Evolutionary conservation across 495 filamentous ascomycete species (phyloP).

Genomic region (Penicillium bialowiezense): DNA sequence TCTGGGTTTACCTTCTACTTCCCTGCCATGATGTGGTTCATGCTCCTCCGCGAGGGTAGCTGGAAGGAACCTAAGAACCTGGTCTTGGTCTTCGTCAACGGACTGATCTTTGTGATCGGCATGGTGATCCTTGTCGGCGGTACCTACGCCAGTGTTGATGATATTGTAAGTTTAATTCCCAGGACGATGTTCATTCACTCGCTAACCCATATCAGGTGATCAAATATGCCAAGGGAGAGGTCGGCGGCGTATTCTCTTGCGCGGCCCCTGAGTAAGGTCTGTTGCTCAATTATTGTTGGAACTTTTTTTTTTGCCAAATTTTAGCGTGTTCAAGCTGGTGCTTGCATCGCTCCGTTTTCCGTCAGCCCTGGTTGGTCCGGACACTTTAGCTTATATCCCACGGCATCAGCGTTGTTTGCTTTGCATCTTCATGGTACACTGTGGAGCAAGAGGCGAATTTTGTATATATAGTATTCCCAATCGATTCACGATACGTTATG

Average conservation of each 20-base stretch:
- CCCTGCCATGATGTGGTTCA: constrained; percentile 61
- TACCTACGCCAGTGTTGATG: constrained; percentile 54
- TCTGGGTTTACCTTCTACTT: constrained; percentile 32
- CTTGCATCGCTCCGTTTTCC: background rate
- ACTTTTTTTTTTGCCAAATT: background rate
- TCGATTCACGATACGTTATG: background rate
- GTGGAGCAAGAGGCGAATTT: constrained; percentile 4
- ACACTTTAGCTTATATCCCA: background rate
- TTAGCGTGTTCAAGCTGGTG: constrained; percentile 5
- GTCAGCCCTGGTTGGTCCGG: constrained; percentile 4
- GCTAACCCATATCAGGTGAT: constrained; percentile 32
- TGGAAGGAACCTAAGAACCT: constrained; percentile 34
- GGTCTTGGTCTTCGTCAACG: constrained; percentile 18
- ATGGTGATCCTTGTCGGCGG: constrained; percentile 53
- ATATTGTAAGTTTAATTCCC: constrained; percentile 49
- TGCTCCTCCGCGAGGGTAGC: constrained; percentile 44
- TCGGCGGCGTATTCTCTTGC: constrained; percentile 50
- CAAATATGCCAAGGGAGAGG: constrained; percentile 40
- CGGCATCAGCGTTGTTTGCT: constrained; percentile 1
- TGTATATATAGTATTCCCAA: constrained; percentile 1
- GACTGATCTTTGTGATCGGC: constrained; percentile 31
- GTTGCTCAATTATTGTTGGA: background rate
- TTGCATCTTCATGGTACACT: constrained; percentile 5
- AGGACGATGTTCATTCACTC: background rate
- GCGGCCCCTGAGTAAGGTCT: constrained; percentile 16